Percentiles rank a stretch among this genome's conserved stretches.
Conservation (phyloP, 768 basidiomycete species). For the Hemileccinum impolitum region DNA sequence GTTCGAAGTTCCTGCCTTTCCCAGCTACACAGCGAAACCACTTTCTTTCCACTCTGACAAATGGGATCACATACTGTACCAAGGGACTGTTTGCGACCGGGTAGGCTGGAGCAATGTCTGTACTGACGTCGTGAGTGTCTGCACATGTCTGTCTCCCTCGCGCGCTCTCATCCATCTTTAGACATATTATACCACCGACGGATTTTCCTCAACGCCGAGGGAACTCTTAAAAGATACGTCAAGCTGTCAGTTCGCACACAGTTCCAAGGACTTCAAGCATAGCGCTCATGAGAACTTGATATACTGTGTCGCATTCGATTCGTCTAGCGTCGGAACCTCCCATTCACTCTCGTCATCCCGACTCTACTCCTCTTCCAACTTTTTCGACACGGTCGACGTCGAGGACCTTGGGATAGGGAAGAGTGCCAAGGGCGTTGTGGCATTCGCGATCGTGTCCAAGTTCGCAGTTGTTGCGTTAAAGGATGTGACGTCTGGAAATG, state of each 20-base stretch:
- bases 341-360: conserved; percentile 57
- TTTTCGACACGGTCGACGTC: conserved; percentile 61
- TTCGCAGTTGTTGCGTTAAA: conserved; percentile 89
- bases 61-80: conserved; percentile 73
- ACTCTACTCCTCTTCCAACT: conserved; percentile 83
- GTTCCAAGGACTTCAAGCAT: conserved; percentile 78
- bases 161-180: conserved; percentile 31
- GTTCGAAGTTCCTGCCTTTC: conserved; percentile 64
- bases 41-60: conserved; percentile 90
- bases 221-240: conserved; percentile 68
- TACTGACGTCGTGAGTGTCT: conserved; percentile 59
- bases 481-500: conserved; percentile 51
- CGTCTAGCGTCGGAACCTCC: conserved; percentile 38
- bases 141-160: background rate
- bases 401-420: conserved; percentile 87
- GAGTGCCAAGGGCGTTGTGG: conserved; percentile 85
- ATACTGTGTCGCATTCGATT: conserved; percentile 88
- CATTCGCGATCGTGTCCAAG: conserved; percentile 89
- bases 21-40: conserved; percentile 48
- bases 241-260: conserved; percentile 87
- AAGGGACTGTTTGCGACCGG: conserved; percentile 62
- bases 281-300: conserved; percentile 71
- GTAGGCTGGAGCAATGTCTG: conserved; percentile 56
- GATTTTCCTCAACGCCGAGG: conserved; percentile 60
- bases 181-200: conserved; percentile 88